A percentile compares a stretch with the other conserved stretches of the same genome.
Conservation (phyloP, 805 yeast species). For the Ogataea haglerorum region DNA sequence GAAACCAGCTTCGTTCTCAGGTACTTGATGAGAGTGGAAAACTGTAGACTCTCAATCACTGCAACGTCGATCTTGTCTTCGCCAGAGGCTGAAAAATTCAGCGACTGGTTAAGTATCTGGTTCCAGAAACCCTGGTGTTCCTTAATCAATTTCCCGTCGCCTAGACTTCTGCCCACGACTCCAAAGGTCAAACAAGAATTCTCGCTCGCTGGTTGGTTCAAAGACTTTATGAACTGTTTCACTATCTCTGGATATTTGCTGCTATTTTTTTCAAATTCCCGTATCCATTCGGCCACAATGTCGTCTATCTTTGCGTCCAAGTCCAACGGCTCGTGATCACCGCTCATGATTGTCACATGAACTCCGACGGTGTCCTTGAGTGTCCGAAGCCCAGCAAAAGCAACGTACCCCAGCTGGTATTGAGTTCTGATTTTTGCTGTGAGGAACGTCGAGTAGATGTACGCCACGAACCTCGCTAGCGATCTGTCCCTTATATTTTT, state of each 20-base stretch:
- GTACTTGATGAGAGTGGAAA: slow-evolving; percentile 35
- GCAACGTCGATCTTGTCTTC: slow-evolving; percentile 34
- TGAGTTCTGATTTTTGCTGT: slow-evolving; percentile 49
- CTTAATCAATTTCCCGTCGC: slow-evolving; percentile 27
- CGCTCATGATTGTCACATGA: slow-evolving; percentile 56
- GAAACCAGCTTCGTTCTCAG: slow-evolving; percentile 38
- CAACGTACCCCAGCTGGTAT: slow-evolving; percentile 60
- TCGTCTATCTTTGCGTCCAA: slow-evolving; percentile 47
- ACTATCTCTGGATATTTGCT: slow-evolving; percentile 36
- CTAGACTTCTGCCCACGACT: slow-evolving; percentile 21
- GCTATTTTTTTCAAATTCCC: slow-evolving; percentile 26
- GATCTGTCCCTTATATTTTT: slow-evolving; percentile 33
- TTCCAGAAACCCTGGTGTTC: slow-evolving; percentile 49
- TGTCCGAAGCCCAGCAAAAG: slow-evolving; percentile 53
- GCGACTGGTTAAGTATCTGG: slow-evolving; percentile 44
- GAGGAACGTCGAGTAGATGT: slow-evolving; percentile 42
- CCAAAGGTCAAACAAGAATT: slow-evolving; percentile 26
- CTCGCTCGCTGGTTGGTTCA: slow-evolving; percentile 18
- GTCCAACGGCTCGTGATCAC: slow-evolving; percentile 37
- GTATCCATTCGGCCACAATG: slow-evolving; percentile 42
- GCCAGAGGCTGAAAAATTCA: slow-evolving; percentile 36
- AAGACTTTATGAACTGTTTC: slow-evolving; percentile 35
- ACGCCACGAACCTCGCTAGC: slow-evolving; percentile 45
- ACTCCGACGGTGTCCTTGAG: slow-evolving; percentile 54
- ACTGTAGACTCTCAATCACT: slow-evolving; percentile 32